These are phyloP conservation scores for Penicillium dipodomyicola DNA, from an alignment of 495 filamentous ascomycete species.

Conservation along the genomic window DNA sequence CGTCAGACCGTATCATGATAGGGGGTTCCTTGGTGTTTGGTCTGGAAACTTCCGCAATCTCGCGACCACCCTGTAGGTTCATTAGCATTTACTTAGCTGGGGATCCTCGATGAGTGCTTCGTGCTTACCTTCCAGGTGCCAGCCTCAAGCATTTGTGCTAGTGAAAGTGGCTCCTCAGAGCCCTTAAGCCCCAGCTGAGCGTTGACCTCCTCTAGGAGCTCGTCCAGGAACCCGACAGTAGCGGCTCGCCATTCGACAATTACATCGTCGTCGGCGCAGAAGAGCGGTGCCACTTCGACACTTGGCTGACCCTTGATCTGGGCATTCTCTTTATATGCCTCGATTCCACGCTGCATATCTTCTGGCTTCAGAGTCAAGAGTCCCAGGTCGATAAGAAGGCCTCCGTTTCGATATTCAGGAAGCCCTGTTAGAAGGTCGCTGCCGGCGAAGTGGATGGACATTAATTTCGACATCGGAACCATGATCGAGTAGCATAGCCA, in stretches of 20 bases:
- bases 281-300: slow-evolving; percentile 64
- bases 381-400: slow-evolving; percentile 65
- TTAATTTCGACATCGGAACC: slow-evolving; percentile 63
- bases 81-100: slow-evolving; percentile 22
- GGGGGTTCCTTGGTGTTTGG: slow-evolving; percentile 97
- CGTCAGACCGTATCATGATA: slow-evolving; percentile 94
- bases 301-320: slow-evolving; percentile 70
- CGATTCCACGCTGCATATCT: slow-evolving; percentile 61
- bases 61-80: slow-evolving; percentile 74
- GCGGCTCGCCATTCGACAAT: slow-evolving; percentile 70
- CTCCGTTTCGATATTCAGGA: slow-evolving; percentile 69
- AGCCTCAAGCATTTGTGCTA: slow-evolving; percentile 69
- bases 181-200: slow-evolving; percentile 53
- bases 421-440: slow-evolving; percentile 63
- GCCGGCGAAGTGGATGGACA: slow-evolving; percentile 63
- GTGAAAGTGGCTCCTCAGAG: slow-evolving; percentile 47
- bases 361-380: slow-evolving; percentile 58
- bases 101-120: slow-evolving; percentile 1
- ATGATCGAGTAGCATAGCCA: slow-evolving; percentile 74
- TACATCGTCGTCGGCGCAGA: slow-evolving; percentile 62
- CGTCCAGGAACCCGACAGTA: slow-evolving; percentile 66
- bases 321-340: slow-evolving; percentile 70
- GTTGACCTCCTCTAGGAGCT: slow-evolving; percentile 62
- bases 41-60: slow-evolving; percentile 91
- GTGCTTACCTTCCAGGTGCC: slow-evolving; percentile 75